A percentile compares a stretch with the other conserved stretches of the same genome.
Conservation (phyloP, 1,284 basidiomycete species). For the Leccinum fuscescens region DNA sequence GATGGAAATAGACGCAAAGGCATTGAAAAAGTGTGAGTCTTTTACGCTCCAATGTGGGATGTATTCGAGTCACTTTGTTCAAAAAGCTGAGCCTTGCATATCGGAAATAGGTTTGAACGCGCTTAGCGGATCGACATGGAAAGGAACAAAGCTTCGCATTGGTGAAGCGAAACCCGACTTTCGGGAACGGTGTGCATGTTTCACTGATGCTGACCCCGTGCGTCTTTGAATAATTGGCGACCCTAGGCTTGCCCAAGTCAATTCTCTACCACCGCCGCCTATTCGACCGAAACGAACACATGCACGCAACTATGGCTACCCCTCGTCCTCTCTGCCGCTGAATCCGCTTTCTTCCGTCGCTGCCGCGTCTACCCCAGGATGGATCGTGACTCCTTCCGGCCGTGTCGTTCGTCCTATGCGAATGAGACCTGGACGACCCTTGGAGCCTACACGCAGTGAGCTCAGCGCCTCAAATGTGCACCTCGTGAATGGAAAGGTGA, state of each 20-base stretch:
- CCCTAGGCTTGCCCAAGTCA: constrained; percentile 31
- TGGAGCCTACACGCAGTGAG: constrained; percentile 40
- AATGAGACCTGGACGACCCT: constrained; percentile 64
- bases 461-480: constrained; percentile 8
- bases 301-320: constrained; percentile 30
- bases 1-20: constrained; percentile 57
- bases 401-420: constrained; percentile 62
- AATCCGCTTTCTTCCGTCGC: constrained; percentile 59
- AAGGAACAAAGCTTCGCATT: constrained; percentile 76
- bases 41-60: neutral
- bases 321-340: constrained; percentile 60
- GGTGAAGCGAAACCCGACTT: constrained; percentile 78
- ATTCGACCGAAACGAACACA: constrained; percentile 35
- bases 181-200: constrained; percentile 48
- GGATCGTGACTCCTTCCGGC: constrained; percentile 65
- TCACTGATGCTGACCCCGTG: neutral
- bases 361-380: constrained; percentile 53
- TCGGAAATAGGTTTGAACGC: constrained; percentile 58
- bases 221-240: neutral
- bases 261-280: constrained; percentile 16
- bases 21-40: constrained; percentile 64
- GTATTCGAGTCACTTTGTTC: neutral
- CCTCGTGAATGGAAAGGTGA: constrained; percentile 22
- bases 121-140: constrained; percentile 78
- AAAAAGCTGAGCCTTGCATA: constrained; percentile 4